Percentiles rank a stretch among this genome's conserved stretches.
Evolutionary conservation across 768 basidiomycete species (phyloP).

Genomic region (Boletales sp.): DNA sequence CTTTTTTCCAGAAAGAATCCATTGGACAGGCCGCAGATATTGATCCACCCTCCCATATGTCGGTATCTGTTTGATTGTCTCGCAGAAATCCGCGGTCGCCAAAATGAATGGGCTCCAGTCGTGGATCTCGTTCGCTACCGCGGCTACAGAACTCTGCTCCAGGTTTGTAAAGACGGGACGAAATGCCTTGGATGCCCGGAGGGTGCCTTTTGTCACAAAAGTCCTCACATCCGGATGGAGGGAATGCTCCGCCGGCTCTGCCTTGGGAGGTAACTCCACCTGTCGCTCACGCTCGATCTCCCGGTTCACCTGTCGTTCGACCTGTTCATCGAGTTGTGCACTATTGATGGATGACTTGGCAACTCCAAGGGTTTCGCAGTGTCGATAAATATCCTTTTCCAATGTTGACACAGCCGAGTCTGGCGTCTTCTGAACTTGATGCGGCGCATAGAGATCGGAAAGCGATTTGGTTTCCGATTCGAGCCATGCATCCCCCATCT

Average conservation of each 20-base stretch:
- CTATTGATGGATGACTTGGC: background rate
- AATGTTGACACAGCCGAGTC: background rate
- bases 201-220: background rate
- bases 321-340: constrained; percentile 37
- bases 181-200: background rate
- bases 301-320: constrained; percentile 27
- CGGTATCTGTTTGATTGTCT: background rate
- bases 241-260: background rate
- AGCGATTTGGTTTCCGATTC: constrained; percentile 36
- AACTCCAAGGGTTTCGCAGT: constrained; percentile 10
- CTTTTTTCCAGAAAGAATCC: background rate
- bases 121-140: background rate
- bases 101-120: background rate
- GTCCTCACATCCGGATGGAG: background rate
- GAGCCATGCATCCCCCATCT: constrained; percentile 30
- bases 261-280: background rate
- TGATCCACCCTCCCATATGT: background rate
- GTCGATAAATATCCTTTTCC: constrained; percentile 1
- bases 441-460: constrained; percentile 30
- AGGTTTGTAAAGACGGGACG: background rate
- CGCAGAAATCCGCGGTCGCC: constrained; percentile 1
- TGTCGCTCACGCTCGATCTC: background rate
- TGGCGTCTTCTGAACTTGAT: background rate
- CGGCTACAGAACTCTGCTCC: background rate
- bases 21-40: background rate